Evolutionary conservation across 495 filamentous ascomycete genomes (phyloP), one percentile per base, ranked within the genome.

Genomic region (Clavariopsis aquatica): DNA sequence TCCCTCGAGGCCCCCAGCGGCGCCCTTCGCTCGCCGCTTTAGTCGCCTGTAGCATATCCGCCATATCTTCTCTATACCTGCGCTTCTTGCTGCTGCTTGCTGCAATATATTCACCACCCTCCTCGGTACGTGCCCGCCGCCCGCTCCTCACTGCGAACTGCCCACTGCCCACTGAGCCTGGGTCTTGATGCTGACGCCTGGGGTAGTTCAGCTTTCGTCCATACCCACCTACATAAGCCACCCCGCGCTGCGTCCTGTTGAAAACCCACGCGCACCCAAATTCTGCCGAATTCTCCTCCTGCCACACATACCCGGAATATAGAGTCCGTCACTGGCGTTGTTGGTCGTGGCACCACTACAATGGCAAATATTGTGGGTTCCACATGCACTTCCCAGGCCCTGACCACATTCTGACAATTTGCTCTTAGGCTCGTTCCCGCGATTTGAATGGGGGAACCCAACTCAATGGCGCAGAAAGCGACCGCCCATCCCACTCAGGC

Each of bases 401-500:
- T 49, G 24, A 29, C 64, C 19, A 34, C 20, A 43, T 24, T 60
- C 60, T 69, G 55, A 69, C 60, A 12, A 20, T 22, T 24, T 49
- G 10, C n/a, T 27, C 34, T n/a, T 57, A 70, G 67, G 23, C 62
- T 29, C 57, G 67, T 19, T 49, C 62, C 13, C 67, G 67, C 58
- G 63, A 70, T 38, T 66, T 58, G 26, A 45, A 24, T 26, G 54
- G 57, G 31, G 66, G 61, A 17, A 51, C 46, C 12, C 29, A 57
- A 8, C 24, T 63, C 36, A 59, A 62, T 28, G 58, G 59, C 41
- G 63, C 41, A 6, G 63, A 66, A n/a, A 52, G 49, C 49, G 67
- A 70, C 24, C 62, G 62, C 27, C n/a, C 64, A 8, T 57, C 70
- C 57, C 70, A 74, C 51, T 62, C 75, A 26, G 52, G 78, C 34